Conservation (phyloP, 148 eudicot species). For the Bassia scoparia region DNA sequence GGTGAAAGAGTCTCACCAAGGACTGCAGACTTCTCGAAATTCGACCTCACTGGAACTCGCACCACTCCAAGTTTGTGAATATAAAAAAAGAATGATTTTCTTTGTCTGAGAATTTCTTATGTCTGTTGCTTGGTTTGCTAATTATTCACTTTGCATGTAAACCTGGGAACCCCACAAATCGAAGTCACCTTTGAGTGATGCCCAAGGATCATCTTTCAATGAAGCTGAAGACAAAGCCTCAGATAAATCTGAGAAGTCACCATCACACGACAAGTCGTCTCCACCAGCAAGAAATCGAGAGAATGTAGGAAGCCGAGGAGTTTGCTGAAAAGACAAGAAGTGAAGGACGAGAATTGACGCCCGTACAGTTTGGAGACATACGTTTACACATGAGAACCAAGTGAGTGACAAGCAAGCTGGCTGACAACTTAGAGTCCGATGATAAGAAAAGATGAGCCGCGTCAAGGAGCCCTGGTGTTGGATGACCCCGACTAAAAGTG, state of each 20-base stretch:
- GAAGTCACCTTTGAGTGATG: slow-evolving; percentile 78
- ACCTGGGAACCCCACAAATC: slow-evolving; percentile 72
- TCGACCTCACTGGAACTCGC: slow-evolving; percentile 60
- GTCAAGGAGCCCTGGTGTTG: slow-evolving; percentile 65
- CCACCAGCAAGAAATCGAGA: slow-evolving; percentile 60
- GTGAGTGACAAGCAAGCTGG: slow-evolving; percentile 53
- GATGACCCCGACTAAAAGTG: slow-evolving; percentile 57
- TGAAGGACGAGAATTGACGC: slow-evolving; percentile 58
- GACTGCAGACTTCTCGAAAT: slow-evolving; percentile 62
- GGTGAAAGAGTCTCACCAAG: slow-evolving; percentile 75
- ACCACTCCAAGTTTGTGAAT: slow-evolving; percentile 57
- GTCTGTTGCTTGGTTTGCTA: background rate
- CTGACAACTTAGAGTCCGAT: slow-evolving; percentile 55
- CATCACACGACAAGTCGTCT: slow-evolving; percentile 61
- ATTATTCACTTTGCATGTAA: slow-evolving; percentile 1
- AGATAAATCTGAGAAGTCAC: slow-evolving; percentile 53
- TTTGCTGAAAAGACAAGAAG: slow-evolving; percentile 65
- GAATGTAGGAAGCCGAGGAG: slow-evolving; percentile 51
- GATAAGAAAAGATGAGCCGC: slow-evolving; percentile 63
- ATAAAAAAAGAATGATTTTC: background rate
- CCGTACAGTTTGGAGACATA: slow-evolving; percentile 56
- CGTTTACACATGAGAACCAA: slow-evolving; percentile 62
- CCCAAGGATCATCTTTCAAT: slow-evolving; percentile 60
- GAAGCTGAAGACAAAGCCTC: slow-evolving; percentile 71
- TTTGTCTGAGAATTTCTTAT: background rate